phyloP scores from a whole-genome alignment of 208 protist genomes.

The Trypanosoma scelopori region DNA sequence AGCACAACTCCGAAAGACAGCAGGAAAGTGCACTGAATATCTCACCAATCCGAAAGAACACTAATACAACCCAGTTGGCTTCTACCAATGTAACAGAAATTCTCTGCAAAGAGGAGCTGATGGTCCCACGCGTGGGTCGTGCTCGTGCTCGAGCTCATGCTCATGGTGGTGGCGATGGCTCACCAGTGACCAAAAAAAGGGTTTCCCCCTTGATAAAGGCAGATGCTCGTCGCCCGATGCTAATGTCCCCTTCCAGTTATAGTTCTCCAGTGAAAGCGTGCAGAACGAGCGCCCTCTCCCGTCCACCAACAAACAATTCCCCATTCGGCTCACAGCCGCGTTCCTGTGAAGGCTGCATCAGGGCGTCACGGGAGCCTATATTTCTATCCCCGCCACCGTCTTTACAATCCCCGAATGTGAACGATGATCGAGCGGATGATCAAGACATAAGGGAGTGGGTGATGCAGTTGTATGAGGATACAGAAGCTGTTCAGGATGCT shows the following conservation, averaged over 20 bases:
- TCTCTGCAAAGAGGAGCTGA: constrained; percentile 1
- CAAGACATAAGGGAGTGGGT: constrained; percentile 40
- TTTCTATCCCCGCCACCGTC: constrained; percentile 14
- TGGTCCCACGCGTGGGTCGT: no score
- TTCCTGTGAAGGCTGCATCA: not conserved
- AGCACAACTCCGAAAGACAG: not conserved
- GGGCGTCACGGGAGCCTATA: not conserved
- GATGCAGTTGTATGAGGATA: constrained; percentile 46
- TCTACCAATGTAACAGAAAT: constrained; percentile 24
- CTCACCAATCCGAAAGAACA: constrained; percentile 28
- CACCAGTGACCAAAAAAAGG: not conserved
- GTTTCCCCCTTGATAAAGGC: not conserved
- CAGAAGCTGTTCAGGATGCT: constrained; percentile 55
- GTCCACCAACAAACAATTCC: not conserved
- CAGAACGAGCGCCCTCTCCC: not conserved
- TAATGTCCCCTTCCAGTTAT: constrained; percentile 7
- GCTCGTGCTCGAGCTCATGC: not conserved
- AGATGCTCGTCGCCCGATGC: not conserved
- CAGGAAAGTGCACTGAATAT: not conserved
- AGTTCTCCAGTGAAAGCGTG: constrained; percentile 13
- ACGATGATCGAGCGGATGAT: not conserved
- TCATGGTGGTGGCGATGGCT: not conserved
- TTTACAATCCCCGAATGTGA: not conserved
- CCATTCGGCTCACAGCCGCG: not conserved
- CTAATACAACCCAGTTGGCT: constrained; percentile 7